Base-by-base conservation (phyloP, 441 rosid genomes). In the Adansonia madagascariensis region DNA sequence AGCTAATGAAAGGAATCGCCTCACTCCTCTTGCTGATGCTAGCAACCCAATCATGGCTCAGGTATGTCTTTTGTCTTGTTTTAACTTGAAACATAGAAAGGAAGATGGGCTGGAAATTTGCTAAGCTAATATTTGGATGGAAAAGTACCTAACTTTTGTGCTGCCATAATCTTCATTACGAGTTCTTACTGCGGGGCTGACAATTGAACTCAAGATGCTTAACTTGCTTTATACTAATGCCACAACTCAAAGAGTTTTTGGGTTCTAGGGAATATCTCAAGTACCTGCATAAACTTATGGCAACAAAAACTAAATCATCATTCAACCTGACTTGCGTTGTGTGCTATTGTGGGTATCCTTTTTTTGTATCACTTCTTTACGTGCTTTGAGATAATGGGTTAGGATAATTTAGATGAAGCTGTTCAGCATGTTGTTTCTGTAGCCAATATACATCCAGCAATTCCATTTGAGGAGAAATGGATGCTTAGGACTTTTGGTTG, bases 21-120 rank as follows among this genome's bases (percentile, higher is more conserved):
- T 96, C 43, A 84, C 94, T 0, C 98, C 98, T 66, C 90, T 96
- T 80, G 97, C 93, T 0, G 98, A 96, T 87, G 92, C 97, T n/a
- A 96, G 98, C 88, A 96, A 96, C 85, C 99, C 98, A n/a, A 90
- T 95, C 59, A 95, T 95, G 98, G 93, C 92, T 75, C 98, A 94
- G 97, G 99, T 94, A 83, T 49, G 15, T 20, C 50, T 67, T n/a
- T 41, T 20, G 6, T 50, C 63, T 44, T 60, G 44, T 59, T 67
- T 35, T 22, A 43, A 56, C 14, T 67, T n/a, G n/a, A 46, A 53
- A 55, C 24, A 4, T 60, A 57, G 41, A 35, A 12, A 18, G 31
- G 39, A 75, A 46, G 22, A 74, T 24, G 20, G 5, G 20, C 47
- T 35, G 14, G 5, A 50, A 24, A 44, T 39, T 24, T 47, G 20